Base-by-base conservation (phyloP, 352 stramenopile genomes). In the Thraustochytrium sp. region DNA sequence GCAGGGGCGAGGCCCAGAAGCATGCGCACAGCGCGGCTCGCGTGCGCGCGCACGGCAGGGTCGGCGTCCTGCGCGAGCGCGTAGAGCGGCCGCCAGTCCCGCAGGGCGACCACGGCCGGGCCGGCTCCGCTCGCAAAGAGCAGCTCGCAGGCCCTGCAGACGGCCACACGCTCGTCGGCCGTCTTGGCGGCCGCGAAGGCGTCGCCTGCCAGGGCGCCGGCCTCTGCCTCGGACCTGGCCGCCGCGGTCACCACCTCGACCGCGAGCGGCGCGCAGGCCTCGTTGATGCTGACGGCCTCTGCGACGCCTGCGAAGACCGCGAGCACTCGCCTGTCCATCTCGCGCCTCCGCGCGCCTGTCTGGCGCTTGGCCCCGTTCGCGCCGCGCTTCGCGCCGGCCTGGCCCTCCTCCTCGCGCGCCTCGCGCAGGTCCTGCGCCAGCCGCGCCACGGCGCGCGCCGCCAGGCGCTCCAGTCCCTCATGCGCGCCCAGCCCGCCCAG, bases 131-230 rank as follows among this genome's bases (percentile, higher is more conserved):
- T 72, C 59, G 59, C 46, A 44, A 72, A 72, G 59, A 72, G 59
- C 26, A 72, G 40, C 36, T 72, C 59, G 59, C 59, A 72, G 8
- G 59, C 59, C n/a, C 59, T 72, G 59, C 59, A 72, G 9, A 72
- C 59, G 11, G 13, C 26, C 9, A 72, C 9, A 16, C 34, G 59
- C 16, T 72, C 59, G 11, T 44, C 13, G 11, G 18, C 59, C 5
- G 29, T 72, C 40, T 4, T 5, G 8, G 59, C 59, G 42, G 59
- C 59, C 9, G 34, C 59, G 8, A 72, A 5, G 9, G 46, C 34
- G 26, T 72, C 59, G 13, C 31, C 26, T 9, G 4, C 26, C 9
- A 72, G n/a, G 1, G 21, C 59, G 21, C 31, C 59, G n/a, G n/a
- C n/a, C n/a, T n/a, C n/a, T n/a, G n/a, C n/a, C n/a, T n/a, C n/a